Evolutionary conservation across 768 basidiomycete species (phyloP).

Genomic region (Trichaptum fuscoviolaceum): DNA sequence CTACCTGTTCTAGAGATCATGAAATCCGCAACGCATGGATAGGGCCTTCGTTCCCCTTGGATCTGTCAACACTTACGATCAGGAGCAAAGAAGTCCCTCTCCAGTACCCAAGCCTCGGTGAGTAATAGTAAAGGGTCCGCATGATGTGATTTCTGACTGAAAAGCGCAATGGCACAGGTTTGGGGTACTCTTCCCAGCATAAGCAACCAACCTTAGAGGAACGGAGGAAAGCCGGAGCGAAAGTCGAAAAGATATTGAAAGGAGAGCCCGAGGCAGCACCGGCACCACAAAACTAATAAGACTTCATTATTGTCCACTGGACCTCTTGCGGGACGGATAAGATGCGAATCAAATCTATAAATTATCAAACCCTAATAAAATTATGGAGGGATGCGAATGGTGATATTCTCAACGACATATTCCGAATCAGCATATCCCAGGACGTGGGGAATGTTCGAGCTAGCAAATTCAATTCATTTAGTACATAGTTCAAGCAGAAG

Average conservation of each 20-base stretch:
- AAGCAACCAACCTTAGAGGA: slow-evolving; percentile 53
- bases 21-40: slow-evolving; percentile 69
- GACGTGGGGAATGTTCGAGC: slow-evolving; percentile 72
- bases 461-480: slow-evolving; percentile 28
- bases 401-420: slow-evolving; percentile 95
- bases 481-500: neutral
- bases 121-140: slow-evolving; percentile 18
- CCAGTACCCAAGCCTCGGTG: slow-evolving; percentile 65
- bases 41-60: slow-evolving; percentile 63
- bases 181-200: slow-evolving; percentile 60
- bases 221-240: slow-evolving; percentile 52
- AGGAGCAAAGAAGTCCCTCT: slow-evolving; percentile 48
- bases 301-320: neutral
- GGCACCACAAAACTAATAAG: neutral
- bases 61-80: slow-evolving; percentile 53
- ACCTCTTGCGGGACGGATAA: neutral
- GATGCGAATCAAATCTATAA: neutral
- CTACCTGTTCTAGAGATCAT: slow-evolving; percentile 48
- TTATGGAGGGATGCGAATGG: slow-evolving; percentile 58
- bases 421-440: slow-evolving; percentile 95
- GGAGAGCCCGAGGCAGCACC: slow-evolving; percentile 62
- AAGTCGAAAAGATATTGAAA: slow-evolving; percentile 52
- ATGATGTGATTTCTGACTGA: slow-evolving; percentile 14
- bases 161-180: slow-evolving; percentile 32
- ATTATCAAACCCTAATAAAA: neutral